A percentile compares a stretch with the other conserved stretches of the same genome.
Evolutionary conservation across 495 filamentous ascomycete species (phyloP).

Genomic region (Penicillium nucicola): DNA sequence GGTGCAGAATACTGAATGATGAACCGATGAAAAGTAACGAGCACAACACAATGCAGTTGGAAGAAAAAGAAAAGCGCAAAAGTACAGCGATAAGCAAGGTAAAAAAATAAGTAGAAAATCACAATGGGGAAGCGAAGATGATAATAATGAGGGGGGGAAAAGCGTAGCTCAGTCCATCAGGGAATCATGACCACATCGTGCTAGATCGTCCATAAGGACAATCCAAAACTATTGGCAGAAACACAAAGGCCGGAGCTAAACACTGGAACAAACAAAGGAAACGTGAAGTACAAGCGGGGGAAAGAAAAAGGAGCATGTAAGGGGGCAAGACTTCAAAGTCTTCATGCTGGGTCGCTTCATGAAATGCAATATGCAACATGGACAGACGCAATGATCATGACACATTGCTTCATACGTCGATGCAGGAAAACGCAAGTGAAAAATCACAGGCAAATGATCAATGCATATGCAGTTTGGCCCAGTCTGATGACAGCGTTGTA

Average conservation of each 20-base stretch:
- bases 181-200: conserved; percentile 1
- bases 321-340: conserved; percentile 4
- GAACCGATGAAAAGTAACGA: conserved; percentile 6
- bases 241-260: conserved; percentile 8
- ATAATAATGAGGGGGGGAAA: conserved; percentile 2
- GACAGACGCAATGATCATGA: conserved; percentile 15
- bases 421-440: conserved; percentile 10
- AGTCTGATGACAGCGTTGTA: conserved; percentile 32
- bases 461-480: conserved; percentile 29
- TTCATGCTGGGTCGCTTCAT: conserved; percentile 17
- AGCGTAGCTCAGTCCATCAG: background rate
- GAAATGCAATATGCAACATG: conserved; percentile 20
- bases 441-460: conserved; percentile 18
- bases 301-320: conserved; percentile 5
- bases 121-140: conserved; percentile 20
- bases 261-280: background rate
- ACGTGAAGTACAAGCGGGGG: conserved; percentile 10
- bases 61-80: conserved; percentile 12
- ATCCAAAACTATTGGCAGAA: conserved; percentile 7
- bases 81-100: conserved; percentile 2
- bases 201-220: background rate
- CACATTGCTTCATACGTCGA: conserved; percentile 19
- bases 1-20: background rate
- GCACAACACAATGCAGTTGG: conserved; percentile 11
- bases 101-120: conserved; percentile 25